These are phyloP conservation scores for Cercophora samala DNA, from an alignment of 495 filamentous ascomycete genomes.

Conservation along the genomic window DNA sequence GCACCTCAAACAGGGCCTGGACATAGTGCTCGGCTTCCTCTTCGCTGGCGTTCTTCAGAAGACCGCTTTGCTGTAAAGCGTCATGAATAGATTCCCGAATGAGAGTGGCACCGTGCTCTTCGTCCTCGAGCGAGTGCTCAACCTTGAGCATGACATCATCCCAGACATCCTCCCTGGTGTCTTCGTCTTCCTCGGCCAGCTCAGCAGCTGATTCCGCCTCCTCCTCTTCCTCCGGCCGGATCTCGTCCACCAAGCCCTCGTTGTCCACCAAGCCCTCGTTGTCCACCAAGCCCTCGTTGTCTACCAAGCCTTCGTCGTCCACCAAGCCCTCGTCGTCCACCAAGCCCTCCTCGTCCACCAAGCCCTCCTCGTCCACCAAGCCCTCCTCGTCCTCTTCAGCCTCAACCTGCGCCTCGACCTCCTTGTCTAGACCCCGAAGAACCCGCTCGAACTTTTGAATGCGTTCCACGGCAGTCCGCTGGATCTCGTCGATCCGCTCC, in stretches of 20 bases:
- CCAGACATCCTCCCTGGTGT: conserved; percentile 40
- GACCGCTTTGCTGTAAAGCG: conserved; percentile 44
- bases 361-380: conserved; percentile 11
- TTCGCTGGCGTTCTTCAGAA: conserved; percentile 35
- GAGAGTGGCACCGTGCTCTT: conserved; percentile 45
- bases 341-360: conserved; percentile 12
- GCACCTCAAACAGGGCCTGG: conserved; percentile 39
- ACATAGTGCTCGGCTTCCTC: conserved; percentile 39
- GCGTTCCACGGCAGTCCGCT: conserved; percentile 57
- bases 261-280: conserved; percentile 16
- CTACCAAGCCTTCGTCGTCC: conserved; percentile 12
- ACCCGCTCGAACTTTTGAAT: conserved; percentile 66
- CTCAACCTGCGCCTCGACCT: conserved; percentile 13
- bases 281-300: conserved; percentile 12
- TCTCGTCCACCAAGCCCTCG: conserved; percentile 12
- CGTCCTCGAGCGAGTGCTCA: conserved; percentile 52
- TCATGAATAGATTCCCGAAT: conserved; percentile 44
- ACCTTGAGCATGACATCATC: conserved; percentile 53
- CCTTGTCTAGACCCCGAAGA: conserved; percentile 49
- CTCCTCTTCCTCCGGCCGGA: background rate
- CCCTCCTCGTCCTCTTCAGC: conserved; percentile 24
- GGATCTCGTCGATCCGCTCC: conserved; percentile 67
- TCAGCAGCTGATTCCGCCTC: conserved; percentile 9
- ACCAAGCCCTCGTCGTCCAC: conserved; percentile 19
- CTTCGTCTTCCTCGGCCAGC: conserved; percentile 11